A percentile compares a stretch with the other conserved stretches of the same genome.
Evolutionary conservation across 2,329 filamentous ascomycete genomes (phyloP).

Genomic region (Aspergillus melleus): DNA sequence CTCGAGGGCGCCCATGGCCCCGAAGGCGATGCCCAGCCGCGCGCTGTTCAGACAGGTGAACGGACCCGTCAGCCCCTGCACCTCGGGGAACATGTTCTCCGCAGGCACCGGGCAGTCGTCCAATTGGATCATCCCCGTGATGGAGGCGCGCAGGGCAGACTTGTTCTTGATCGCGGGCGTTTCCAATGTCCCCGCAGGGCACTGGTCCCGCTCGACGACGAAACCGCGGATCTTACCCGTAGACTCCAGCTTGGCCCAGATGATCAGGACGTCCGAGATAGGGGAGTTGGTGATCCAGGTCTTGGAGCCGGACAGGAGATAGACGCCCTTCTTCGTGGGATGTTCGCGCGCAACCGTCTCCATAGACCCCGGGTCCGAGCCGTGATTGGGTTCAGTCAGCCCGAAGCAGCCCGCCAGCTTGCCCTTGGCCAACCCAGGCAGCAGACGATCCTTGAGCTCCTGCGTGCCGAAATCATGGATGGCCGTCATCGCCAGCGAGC

Average conservation of each 20-base stretch:
- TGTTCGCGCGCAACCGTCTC: slow-evolving; percentile 83
- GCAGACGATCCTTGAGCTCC: slow-evolving; percentile 81
- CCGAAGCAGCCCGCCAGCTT: slow-evolving; percentile 84
- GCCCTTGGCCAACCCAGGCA: slow-evolving; percentile 79
- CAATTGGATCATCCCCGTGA: slow-evolving; percentile 97
- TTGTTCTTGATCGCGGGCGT: slow-evolving; percentile 94
- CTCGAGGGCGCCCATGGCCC: slow-evolving; percentile 89
- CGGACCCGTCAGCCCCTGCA: slow-evolving; percentile 83
- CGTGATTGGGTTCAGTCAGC: slow-evolving; percentile 89
- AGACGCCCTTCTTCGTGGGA: slow-evolving; percentile 79
- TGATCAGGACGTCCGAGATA: slow-evolving; percentile 78
- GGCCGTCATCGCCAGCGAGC: slow-evolving; percentile 88
- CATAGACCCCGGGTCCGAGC: slow-evolving; percentile 88
- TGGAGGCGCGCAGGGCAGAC: slow-evolving; percentile 86
- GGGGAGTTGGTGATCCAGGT: slow-evolving; percentile 97
- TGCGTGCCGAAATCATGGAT: slow-evolving; percentile 84
- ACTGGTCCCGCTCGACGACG: slow-evolving; percentile 79
- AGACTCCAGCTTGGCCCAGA: slow-evolving; percentile 91
- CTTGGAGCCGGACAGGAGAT: slow-evolving; percentile 76
- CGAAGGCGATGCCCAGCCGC: slow-evolving; percentile 89
- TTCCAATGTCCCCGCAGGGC: slow-evolving; percentile 83
- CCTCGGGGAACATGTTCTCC: slow-evolving; percentile 89
- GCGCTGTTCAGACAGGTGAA: slow-evolving; percentile 95
- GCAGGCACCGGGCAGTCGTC: slow-evolving; percentile 85
- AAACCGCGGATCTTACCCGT: slow-evolving; percentile 95